Base-by-base conservation (phyloP, 1,284 basidiomycete species). In the Tilletiaria anomala region DNA sequence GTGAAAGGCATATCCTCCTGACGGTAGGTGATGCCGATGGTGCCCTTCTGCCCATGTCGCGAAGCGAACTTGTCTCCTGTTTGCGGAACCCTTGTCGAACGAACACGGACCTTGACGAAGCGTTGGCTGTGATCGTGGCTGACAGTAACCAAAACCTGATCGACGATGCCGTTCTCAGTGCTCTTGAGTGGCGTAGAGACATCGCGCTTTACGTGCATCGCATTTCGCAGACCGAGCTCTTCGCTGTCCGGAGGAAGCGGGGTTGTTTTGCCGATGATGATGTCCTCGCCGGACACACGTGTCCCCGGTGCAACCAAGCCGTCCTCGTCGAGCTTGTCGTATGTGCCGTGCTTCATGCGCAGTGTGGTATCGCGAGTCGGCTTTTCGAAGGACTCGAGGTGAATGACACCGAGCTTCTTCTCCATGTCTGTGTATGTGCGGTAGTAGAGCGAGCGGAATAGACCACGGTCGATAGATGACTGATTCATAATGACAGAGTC, bases 401-500 rank as follows among this genome's bases (percentile, higher is more conserved):
- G 49, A 40, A 88, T 79, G 31, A 89, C 76, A 31, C 93, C 93
- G 52, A 83, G 83, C 72, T 87, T 89, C 76, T 96, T 96, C 73
- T 97, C 91, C 47, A 89, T 76, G 69, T 97, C 91, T 79, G 87
- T 67, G 69, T 97, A 96, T 50, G 86, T 88, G 56, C 93, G 79
- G 70, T 94, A 97, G 71, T 97, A 99, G 64, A 99, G 81, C 72
- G 88, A 93, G 21, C 91, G 79, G 81, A 99, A 97, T 24, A 99
- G 75, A 47, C 93, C 91, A 44, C 93, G 83, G 65, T 97, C 91
- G 61, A 97, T 86, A 16, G 91, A 93, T 53, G 83, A 87, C 70
- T 99, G 91, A 69, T 97, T 97, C 91, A 97, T 94, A 70, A 99
- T 97, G 69, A 99, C 91, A 53, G 93, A 97, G 76, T 97, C 93